phyloP scores from a whole-genome alignment of 805 yeast genomes.

The Myxozyma monticola region DNA sequence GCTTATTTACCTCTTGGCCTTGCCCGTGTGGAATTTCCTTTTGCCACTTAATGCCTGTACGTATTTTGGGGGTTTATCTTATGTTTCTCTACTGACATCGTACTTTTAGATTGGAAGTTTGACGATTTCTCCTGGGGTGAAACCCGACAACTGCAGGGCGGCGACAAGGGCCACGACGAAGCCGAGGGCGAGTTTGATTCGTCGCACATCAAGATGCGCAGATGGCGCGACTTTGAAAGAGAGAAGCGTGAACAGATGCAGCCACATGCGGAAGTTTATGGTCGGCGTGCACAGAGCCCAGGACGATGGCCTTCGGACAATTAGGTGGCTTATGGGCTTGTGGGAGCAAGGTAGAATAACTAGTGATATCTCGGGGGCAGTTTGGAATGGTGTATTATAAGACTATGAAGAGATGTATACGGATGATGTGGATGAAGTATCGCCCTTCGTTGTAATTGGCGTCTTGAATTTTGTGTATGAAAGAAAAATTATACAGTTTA shows the following conservation, averaged over 20 bases:
- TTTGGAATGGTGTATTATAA: background rate
- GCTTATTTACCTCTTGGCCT: conserved; percentile 71
- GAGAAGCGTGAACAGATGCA: conserved; percentile 40
- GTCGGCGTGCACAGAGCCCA: conserved; percentile 6
- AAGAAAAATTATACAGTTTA: background rate
- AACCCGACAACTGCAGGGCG: conserved; percentile 75
- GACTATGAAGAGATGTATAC: background rate
- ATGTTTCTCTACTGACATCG: background rate
- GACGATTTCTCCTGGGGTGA: conserved; percentile 98
- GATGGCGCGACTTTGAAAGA: conserved; percentile 92
- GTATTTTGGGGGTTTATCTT: background rate
- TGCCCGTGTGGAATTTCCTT: conserved; percentile 91
- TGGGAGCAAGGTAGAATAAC: too few species aligned
- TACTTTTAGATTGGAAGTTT: conserved; percentile 80
- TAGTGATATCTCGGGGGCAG: background rate
- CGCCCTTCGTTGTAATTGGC: too few species aligned
- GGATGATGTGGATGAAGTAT: background rate
- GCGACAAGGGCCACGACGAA: conserved; percentile 66
- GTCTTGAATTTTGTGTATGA: background rate
- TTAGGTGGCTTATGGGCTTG: background rate
- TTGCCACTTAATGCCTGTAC: conserved; percentile 62
- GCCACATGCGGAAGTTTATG: background rate
- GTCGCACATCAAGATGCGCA: conserved; percentile 82
- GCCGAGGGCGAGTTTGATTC: conserved; percentile 83
- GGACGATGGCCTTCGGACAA: conserved; percentile 6